A percentile compares a stretch with the other conserved stretches of the same genome.
Evolutionary conservation across 306 rosid genomes (phyloP).

Genomic region (Cucurbita moschata): DNA sequence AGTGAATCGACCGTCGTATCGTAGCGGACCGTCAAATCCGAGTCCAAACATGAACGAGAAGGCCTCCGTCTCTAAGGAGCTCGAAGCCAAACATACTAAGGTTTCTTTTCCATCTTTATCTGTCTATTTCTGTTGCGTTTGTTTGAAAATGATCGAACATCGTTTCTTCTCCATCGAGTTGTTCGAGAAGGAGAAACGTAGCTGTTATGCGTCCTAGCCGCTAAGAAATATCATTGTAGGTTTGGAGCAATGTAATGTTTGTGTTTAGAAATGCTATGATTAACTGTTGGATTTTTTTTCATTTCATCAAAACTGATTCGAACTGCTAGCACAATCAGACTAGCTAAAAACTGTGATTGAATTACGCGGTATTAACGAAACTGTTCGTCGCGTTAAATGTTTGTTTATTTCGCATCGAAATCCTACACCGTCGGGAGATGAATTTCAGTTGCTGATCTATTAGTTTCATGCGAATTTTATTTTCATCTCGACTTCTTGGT

Average conservation of each 20-base stretch:
- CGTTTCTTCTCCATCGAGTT: not conserved
- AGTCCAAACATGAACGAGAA: constrained; percentile 53
- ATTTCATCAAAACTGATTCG: not conserved
- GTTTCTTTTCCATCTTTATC: constrained; percentile 10
- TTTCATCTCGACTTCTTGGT: not conserved
- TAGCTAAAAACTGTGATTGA: not conserved
- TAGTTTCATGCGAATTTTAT: not conserved
- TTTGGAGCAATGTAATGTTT: not conserved
- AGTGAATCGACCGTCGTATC: not conserved
- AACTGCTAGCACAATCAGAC: not conserved
- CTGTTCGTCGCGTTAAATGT: not conserved
- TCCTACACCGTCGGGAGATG: not conserved
- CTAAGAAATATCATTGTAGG: not conserved
- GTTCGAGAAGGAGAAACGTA: not conserved
- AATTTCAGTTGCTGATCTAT: not conserved
- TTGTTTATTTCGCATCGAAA: not conserved
- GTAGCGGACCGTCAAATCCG: not conserved
- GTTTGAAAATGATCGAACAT: not conserved
- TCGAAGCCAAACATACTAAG: constrained; percentile 64
- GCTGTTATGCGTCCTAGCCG: not conserved
- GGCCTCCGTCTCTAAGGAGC: constrained; percentile 74
- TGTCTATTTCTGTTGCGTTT: not conserved
- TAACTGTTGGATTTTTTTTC: not conserved
- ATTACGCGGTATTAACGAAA: not conserved
- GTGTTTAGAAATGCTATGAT: not conserved